Conservation (phyloP, 2,329 filamentous ascomycete genomes). For the Botrytis tulipae region DNA sequence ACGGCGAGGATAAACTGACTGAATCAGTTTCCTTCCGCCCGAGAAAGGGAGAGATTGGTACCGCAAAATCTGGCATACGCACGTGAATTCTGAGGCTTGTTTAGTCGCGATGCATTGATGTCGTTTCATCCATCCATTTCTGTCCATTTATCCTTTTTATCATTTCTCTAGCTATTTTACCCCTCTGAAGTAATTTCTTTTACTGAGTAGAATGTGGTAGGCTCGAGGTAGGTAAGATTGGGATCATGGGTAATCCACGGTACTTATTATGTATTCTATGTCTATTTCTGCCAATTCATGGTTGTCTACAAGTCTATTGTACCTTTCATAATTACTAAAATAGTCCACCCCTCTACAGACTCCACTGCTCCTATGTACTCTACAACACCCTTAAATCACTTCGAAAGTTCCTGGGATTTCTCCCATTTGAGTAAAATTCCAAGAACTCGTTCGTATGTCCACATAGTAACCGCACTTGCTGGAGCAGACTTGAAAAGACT, state of each 20-base stretch:
- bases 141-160: background rate
- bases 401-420: background rate
- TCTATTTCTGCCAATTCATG: background rate
- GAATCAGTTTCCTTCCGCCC: slow-evolving; percentile 7
- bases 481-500: slow-evolving; percentile 88
- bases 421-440: slow-evolving; percentile 33
- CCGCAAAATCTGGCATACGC: background rate
- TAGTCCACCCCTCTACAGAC: background rate
- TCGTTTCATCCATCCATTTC: slow-evolving; percentile 4
- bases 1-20: background rate
- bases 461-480: slow-evolving; percentile 72
- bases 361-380: background rate
- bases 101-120: background rate
- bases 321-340: background rate
- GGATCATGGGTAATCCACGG: background rate
- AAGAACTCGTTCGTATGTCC: slow-evolving; percentile 68
- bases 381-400: background rate
- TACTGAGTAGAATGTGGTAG: background rate
- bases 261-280: background rate
- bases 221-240: too few relatives aligned
- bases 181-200: background rate
- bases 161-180: background rate
- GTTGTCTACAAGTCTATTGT: background rate
- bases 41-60: background rate
- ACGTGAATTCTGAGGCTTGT: background rate